phyloP scores from a whole-genome alignment of 805 yeast species.

The Cyberlindnera misumaiensis region DNA sequence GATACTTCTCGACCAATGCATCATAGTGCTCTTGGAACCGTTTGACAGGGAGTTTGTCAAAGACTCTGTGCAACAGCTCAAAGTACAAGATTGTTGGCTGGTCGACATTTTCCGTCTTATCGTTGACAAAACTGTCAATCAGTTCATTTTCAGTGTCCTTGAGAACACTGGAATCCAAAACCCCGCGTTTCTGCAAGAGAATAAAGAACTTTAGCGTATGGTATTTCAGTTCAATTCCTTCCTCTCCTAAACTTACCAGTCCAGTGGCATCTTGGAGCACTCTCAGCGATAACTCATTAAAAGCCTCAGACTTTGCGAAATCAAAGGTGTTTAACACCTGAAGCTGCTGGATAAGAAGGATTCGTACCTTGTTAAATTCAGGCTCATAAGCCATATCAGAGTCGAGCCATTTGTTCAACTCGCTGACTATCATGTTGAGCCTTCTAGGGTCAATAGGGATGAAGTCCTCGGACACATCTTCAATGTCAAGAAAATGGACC shows the following conservation, averaged over 20 bases:
- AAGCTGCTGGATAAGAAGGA: slow-evolving; percentile 33
- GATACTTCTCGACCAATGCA: slow-evolving; percentile 29
- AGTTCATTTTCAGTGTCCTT: slow-evolving; percentile 31
- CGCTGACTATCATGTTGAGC: slow-evolving; percentile 51
- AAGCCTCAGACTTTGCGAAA: slow-evolving; percentile 24
- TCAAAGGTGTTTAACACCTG: slow-evolving; percentile 32
- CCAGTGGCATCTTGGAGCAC: slow-evolving; percentile 40
- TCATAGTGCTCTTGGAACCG: slow-evolving; percentile 28
- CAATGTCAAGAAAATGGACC: slow-evolving; percentile 30
- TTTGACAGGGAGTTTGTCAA: slow-evolving; percentile 25
- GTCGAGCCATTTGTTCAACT: slow-evolving; percentile 52
- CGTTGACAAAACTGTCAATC: slow-evolving; percentile 34
- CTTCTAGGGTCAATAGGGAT: slow-evolving; percentile 27
- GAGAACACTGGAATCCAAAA: slow-evolving; percentile 27
- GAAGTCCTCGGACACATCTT: slow-evolving; percentile 23
- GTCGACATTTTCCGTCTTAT: slow-evolving; percentile 15
- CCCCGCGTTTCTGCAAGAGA: slow-evolving; percentile 21
- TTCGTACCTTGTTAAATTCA: slow-evolving; percentile 44
- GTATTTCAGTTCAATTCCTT: slow-evolving; percentile 36
- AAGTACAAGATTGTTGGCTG: slow-evolving; percentile 31
- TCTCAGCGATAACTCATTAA: slow-evolving; percentile 31
- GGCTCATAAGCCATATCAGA: slow-evolving; percentile 54
- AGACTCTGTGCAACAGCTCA: slow-evolving; percentile 29
- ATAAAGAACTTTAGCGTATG: slow-evolving; percentile 38
- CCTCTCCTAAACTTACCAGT: slow-evolving; percentile 32